Evolutionary conservation across 306 rosid genomes (phyloP), one percentile per base, ranked within the genome.

Genomic region (Coriaria nepalensis): DNA sequence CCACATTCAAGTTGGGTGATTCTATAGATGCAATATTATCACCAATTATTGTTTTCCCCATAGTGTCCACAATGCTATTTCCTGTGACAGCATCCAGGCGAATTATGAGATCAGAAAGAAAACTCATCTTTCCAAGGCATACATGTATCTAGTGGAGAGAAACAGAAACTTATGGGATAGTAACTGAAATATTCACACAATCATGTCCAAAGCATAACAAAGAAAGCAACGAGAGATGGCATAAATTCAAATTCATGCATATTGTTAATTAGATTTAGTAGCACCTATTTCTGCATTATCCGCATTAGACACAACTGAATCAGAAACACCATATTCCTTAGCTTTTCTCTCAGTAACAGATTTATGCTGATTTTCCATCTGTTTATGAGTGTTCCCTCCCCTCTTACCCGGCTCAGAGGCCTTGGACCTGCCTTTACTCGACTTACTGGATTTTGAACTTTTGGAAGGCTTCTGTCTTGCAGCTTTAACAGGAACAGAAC

Each of bases 211-310:
- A 55, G 49, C 7, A 55, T 48, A 20, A 20, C 29, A 1, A 20
- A 1, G 29, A 20, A 20, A 20, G 29, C 29, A 20, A 20, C 1
- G 29, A 20, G 29, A 20, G 29, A 20, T 20, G 49, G 33, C 33
- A 69, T 47, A 65, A 56, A 11, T 36, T 33, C 62, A 48, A 42
- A 10, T 6, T 9, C 10, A 45, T 2, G 13, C 11, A 52, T 34
- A 32, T 48, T 45, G 39, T 32, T 49, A 56, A 13, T 53, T 20
- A 20, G 29, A 20, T 20, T 20, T 20, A 56, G 43, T 43, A 33
- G 45, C 73, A 92, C 98, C 96, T 72, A 68, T 48, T 65, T 59
- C 74, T 44, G 57, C 73, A 36, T 47, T 72, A 61, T 69, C 87
- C 60, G 41, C 73, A 62, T 68, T 65, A 45, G 47, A 40, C 9